phyloP scores from a whole-genome alignment of 805 yeast genomes.

The Isabelozyma pseudorhagii region DNA sequence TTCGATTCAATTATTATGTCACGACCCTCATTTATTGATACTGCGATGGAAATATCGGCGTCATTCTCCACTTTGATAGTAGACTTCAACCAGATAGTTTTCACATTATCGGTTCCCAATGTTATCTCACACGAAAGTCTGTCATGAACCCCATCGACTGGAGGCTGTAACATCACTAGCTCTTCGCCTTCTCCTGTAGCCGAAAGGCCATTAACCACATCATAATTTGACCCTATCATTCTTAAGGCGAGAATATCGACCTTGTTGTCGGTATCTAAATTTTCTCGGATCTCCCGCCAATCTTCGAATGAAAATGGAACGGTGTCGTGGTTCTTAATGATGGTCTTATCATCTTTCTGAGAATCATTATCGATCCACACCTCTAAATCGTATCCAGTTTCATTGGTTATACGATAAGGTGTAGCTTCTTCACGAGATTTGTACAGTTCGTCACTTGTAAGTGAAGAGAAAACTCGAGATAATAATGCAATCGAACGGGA shows the following conservation, averaged over 20 bases:
- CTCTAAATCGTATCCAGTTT: slow-evolving; percentile 79
- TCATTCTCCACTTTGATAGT: slow-evolving; percentile 67
- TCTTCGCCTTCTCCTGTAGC: slow-evolving; percentile 84
- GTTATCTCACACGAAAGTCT: slow-evolving; percentile 70
- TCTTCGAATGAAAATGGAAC: slow-evolving; percentile 92
- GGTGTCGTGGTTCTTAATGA: slow-evolving; percentile 45
- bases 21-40: slow-evolving; percentile 40
- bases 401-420: slow-evolving; percentile 78
- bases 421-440: slow-evolving; percentile 74
- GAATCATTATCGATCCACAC: slow-evolving; percentile 69
- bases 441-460: slow-evolving; percentile 51
- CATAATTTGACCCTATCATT: slow-evolving; percentile 54
- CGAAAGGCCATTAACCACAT: slow-evolving; percentile 52
- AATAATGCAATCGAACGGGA: slow-evolving; percentile 76
- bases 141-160: slow-evolving; percentile 60
- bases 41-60: slow-evolving; percentile 53
- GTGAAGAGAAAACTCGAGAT: slow-evolving; percentile 61
- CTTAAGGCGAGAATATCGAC: slow-evolving; percentile 63
- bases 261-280: slow-evolving; percentile 61
- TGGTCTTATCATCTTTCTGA: slow-evolving; percentile 9
- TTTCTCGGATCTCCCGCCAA: slow-evolving; percentile 85
- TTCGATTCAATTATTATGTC: slow-evolving; percentile 51
- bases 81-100: slow-evolving; percentile 73
- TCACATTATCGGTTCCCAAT: slow-evolving; percentile 73
- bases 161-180: slow-evolving; percentile 63